Percentiles rank a stretch among this genome's conserved stretches.
Conservation (phyloP, 2,329 filamentous ascomycete genomes). For the Trichoderma arundinaceum region DNA sequence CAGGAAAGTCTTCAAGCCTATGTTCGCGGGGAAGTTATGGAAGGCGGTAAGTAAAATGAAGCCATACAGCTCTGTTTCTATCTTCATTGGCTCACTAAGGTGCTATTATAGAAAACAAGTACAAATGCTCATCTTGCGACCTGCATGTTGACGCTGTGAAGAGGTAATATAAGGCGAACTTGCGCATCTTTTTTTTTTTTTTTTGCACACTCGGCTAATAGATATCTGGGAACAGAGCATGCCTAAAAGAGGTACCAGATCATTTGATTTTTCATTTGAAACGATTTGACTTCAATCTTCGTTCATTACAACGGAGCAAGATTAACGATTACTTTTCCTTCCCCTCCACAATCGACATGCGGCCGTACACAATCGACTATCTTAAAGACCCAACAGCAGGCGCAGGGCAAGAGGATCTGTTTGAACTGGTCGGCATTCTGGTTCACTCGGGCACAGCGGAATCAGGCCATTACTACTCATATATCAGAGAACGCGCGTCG, state of each 20-base stretch:
- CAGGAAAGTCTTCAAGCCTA: slow-evolving; percentile 93
- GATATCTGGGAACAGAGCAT: slow-evolving; percentile 63
- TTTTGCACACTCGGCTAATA: slow-evolving; percentile 31
- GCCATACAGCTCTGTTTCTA: neutral
- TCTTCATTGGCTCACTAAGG: neutral
- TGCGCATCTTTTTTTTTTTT: neutral
- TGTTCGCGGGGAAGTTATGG: slow-evolving; percentile 94
- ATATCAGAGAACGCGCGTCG: slow-evolving; percentile 78
- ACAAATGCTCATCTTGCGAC: slow-evolving; percentile 91
- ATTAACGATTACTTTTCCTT: slow-evolving; percentile 96
- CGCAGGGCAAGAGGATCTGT: slow-evolving; percentile 69
- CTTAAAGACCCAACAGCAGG: slow-evolving; percentile 67
- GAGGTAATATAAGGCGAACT: slow-evolving; percentile 54
- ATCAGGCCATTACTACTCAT: slow-evolving; percentile 97
- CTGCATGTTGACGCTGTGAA: slow-evolving; percentile 92
- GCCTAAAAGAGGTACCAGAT: slow-evolving; percentile 89
- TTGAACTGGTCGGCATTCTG: slow-evolving; percentile 92
- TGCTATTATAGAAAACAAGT: slow-evolving; percentile 81
- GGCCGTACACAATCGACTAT: slow-evolving; percentile 85
- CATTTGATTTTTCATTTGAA: slow-evolving; percentile 96
- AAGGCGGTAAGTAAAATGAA: slow-evolving; percentile 66
- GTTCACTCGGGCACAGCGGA: slow-evolving; percentile 93
- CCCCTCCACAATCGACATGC: slow-evolving; percentile 81
- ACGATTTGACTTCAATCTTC: slow-evolving; percentile 80
- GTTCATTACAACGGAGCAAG: slow-evolving; percentile 81